A percentile compares a stretch with the other conserved stretches of the same genome.
phyloP scores from a whole-genome alignment of 345 rosid genomes.

The Clausena lansium region DNA sequence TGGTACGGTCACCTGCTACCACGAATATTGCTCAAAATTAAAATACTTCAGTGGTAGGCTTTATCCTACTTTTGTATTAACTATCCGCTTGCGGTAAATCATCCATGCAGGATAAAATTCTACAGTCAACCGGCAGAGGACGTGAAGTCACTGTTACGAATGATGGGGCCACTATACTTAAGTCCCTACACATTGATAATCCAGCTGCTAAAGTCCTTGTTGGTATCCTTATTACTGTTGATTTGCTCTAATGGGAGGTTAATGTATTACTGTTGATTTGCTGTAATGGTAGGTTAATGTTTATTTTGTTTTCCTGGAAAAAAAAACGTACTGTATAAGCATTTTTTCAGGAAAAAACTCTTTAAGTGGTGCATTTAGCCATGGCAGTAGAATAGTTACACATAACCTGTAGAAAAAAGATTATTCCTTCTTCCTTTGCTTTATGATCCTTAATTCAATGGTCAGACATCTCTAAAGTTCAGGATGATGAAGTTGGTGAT shows the following conservation, averaged over 20 bases:
- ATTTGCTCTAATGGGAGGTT: not conserved
- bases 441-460: conserved; percentile 15
- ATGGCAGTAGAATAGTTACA: not conserved
- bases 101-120: conserved; percentile 72
- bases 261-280: not conserved
- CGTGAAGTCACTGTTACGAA: conserved; percentile 81
- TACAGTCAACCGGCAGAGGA: conserved; percentile 95
- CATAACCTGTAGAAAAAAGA: not conserved
- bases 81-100: conserved; percentile 18
- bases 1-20: conserved; percentile 46
- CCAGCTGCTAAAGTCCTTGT: conserved; percentile 96
- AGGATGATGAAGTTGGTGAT: conserved; percentile 99
- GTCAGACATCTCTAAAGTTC: conserved; percentile 94
- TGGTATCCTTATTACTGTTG: conserved; percentile 50
- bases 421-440: not conserved
- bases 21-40: not conserved
- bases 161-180: conserved; percentile 96
- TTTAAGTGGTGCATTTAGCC: not conserved
- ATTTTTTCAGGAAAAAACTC: not conserved
- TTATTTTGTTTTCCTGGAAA: not conserved
- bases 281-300: not conserved
- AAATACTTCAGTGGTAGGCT: not conserved
- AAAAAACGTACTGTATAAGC: not conserved
- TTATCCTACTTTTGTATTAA: not conserved
- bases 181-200: conserved; percentile 92